Conservation (phyloP, 2,329 filamentous ascomycete species). For the Sarocladium strictum region DNA sequence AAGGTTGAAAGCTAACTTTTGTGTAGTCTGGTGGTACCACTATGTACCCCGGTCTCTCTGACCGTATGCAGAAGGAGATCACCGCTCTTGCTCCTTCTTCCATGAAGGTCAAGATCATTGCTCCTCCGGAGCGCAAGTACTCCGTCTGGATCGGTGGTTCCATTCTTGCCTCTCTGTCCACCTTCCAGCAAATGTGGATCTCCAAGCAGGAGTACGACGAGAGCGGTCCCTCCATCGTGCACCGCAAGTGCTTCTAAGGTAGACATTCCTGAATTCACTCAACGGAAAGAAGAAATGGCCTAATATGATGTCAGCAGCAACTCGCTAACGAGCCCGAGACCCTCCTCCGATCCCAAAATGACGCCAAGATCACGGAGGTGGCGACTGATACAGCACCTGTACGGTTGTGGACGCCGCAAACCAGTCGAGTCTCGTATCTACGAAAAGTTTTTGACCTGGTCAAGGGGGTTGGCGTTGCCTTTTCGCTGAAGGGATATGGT, state of each 20-base stretch:
- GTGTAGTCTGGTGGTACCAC: slow-evolving; percentile 96
- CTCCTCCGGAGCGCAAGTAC: slow-evolving; percentile 99
- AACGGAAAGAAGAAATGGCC: slow-evolving; percentile 2
- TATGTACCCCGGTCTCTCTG: slow-evolving; percentile 99
- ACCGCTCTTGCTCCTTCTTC: slow-evolving; percentile 97
- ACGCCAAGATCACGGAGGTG: slow-evolving; percentile 39
- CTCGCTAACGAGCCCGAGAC: slow-evolving; percentile 14
- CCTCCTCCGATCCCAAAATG: slow-evolving; percentile 27
- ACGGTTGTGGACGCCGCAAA: slow-evolving; percentile 41
- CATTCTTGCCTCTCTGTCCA: slow-evolving; percentile 97
- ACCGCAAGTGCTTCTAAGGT: slow-evolving; percentile 99
- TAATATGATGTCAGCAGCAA: slow-evolving; percentile 22
- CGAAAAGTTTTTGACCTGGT: slow-evolving; percentile 52
- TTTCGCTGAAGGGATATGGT: slow-evolving; percentile 39
- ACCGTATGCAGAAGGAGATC: slow-evolving; percentile 99
- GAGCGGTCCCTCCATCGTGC: slow-evolving; percentile 97
- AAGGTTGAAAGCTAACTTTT: slow-evolving; percentile 23
- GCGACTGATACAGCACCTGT: slow-evolving; percentile 36
- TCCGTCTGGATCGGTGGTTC: slow-evolving; percentile 99
- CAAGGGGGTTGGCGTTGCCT: slow-evolving; percentile 44
- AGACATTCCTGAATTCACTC: slow-evolving; percentile 17
- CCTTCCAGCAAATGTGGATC: slow-evolving; percentile 99
- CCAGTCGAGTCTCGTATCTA: slow-evolving; percentile 49
- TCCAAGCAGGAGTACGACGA: slow-evolving; percentile 99
- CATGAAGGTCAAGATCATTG: slow-evolving; percentile 99